Conservation (phyloP, 495 filamentous ascomycete species). For the Astrothelium macrocarpum region DNA sequence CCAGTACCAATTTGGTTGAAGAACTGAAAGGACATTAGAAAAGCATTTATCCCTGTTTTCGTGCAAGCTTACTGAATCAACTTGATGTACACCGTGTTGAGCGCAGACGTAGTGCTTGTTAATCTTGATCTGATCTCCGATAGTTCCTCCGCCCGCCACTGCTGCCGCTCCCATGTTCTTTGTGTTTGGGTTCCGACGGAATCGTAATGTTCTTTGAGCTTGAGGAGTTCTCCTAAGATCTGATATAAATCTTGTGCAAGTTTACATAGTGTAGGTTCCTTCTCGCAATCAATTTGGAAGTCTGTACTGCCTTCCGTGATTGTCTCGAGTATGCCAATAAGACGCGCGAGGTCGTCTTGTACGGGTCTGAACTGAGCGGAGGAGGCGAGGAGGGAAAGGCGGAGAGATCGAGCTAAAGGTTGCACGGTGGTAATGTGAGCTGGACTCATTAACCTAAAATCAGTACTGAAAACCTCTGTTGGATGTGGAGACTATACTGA, state of each 20-base stretch:
- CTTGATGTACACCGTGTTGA: conserved; percentile 3
- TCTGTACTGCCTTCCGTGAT: neutral
- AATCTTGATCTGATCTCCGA: conserved; percentile 28
- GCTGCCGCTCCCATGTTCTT: conserved; percentile 34
- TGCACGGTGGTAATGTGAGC: conserved; percentile 7
- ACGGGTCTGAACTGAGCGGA: conserved; percentile 4
- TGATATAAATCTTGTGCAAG: neutral
- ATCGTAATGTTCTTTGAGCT: conserved; percentile 8
- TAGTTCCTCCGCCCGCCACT: conserved; percentile 27
- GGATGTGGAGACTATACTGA: neutral
- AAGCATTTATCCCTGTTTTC: neutral
- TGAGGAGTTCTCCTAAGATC: neutral
- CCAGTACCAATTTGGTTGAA: conserved; percentile 27
- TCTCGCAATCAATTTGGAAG: conserved; percentile 4
- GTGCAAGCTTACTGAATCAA: neutral
- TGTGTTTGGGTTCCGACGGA: conserved; percentile 27
- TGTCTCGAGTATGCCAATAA: neutral
- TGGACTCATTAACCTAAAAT: neutral
- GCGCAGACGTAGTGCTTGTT: conserved; percentile 16
- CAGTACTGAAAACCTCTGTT: neutral
- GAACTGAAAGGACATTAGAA: conserved; percentile 17
- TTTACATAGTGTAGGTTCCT: conserved; percentile 2
- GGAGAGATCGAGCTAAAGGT: conserved; percentile 6
- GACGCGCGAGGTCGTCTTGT: conserved; percentile 5
- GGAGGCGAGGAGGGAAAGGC: neutral